These are phyloP conservation scores for Maudiozyma humilis DNA, from an alignment of 1,139 yeast species.

Conservation along the genomic window DNA sequence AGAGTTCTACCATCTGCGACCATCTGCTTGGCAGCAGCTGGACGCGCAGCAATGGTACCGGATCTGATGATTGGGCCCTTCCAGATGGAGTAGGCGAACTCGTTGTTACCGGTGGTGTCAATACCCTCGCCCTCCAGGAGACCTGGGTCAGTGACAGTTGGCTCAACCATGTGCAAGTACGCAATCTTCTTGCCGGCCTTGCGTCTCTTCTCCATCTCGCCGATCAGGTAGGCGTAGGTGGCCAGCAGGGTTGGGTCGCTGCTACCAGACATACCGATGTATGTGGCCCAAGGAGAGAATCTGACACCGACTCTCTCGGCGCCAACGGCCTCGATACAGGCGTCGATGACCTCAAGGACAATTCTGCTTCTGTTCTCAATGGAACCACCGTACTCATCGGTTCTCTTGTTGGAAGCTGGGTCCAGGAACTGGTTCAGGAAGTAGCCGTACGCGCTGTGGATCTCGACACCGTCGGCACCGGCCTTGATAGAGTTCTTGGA, in stretches of 20 bases:
- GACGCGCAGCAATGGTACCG: constrained; percentile 10
- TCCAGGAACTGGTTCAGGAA: constrained; percentile 51
- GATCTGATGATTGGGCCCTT: constrained; percentile 38
- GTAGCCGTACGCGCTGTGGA: constrained; percentile 63
- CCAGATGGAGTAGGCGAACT: constrained; percentile 38
- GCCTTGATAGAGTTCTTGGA: constrained; percentile 36
- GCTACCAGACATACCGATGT: constrained; percentile 33
- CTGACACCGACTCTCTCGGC: constrained; percentile 28
- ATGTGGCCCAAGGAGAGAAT: constrained; percentile 45
- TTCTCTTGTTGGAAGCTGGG: constrained; percentile 43
- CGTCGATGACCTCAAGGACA: constrained; percentile 12
- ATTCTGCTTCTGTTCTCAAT: constrained; percentile 51
- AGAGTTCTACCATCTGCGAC: constrained; percentile 8
- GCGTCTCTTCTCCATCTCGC: constrained; percentile 30
- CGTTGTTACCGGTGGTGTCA: constrained; percentile 26
- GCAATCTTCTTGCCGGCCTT: constrained; percentile 34
- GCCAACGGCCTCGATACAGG: constrained; percentile 11
- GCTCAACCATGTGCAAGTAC: constrained; percentile 46
- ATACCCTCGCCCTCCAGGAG: constrained; percentile 17
- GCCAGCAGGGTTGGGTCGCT: constrained; percentile 24
- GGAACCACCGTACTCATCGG: constrained; percentile 58
- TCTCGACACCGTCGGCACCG: constrained; percentile 60
- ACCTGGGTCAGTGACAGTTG: constrained; percentile 26
- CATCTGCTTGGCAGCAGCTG: constrained; percentile 6
- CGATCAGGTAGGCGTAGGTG: constrained; percentile 30